phyloP scores from a whole-genome alignment of 352 stramenopile species.

The Globisporangium ultimum region DNA sequence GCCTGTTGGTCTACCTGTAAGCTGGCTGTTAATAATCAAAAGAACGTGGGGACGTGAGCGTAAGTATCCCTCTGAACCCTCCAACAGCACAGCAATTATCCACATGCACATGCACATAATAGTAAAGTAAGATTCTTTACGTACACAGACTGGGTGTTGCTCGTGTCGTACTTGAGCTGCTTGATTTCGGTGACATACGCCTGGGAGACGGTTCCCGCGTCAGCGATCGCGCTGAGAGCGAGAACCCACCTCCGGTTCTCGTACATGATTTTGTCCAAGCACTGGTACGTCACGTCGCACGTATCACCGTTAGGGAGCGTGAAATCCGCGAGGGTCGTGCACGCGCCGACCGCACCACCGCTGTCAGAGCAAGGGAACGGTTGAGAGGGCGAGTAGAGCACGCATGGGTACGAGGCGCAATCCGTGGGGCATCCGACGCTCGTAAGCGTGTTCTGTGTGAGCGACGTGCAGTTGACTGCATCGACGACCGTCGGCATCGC shows the following conservation, averaged over 20 bases:
- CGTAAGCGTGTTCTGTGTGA: constrained; percentile 50
- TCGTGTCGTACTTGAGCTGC: constrained; percentile 27
- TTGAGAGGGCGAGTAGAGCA: constrained; percentile 48
- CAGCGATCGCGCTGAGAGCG: constrained; percentile 20
- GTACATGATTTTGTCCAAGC: constrained; percentile 39
- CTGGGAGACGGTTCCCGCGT: constrained; percentile 27
- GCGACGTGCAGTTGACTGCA: constrained; percentile 23
- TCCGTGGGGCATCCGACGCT: constrained; percentile 34
- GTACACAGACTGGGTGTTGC: constrained; percentile 34
- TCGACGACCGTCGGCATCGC: background rate
- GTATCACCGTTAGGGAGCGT: constrained; percentile 21
- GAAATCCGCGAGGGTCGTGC: constrained; percentile 11
- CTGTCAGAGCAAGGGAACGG: constrained; percentile 22
- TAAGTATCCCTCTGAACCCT: background rate
- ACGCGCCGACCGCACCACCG: constrained; percentile 31
- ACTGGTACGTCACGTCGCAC: constrained; percentile 62
- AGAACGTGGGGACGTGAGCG: background rate
- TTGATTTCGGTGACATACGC: constrained; percentile 48
- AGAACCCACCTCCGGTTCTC: constrained; percentile 34
- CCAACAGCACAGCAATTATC: no score
- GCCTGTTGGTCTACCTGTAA: constrained; percentile 24
- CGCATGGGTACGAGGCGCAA: constrained; percentile 34
- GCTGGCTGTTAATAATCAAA: constrained; percentile 20
- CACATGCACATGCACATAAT: constrained; percentile 7
- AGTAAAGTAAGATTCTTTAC: constrained; percentile 15